Conservation (phyloP, 1,139 yeast species). For the Magnusiomyces sp. region DNA sequence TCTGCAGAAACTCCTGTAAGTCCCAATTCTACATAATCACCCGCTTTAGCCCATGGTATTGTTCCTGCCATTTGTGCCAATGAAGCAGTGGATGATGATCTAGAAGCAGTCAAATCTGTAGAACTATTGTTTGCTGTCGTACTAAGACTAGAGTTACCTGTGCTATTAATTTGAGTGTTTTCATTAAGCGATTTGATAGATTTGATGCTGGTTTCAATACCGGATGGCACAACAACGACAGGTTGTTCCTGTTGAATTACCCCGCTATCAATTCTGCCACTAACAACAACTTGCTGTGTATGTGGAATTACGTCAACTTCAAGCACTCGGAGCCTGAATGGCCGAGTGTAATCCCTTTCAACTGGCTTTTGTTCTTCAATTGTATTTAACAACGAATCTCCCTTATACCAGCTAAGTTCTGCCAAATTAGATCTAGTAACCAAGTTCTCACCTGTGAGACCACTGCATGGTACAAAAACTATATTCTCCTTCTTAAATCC, state of each 20-base stretch:
- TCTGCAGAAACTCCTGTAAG: slow-evolving; percentile 40
- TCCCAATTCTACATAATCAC: slow-evolving; percentile 59
- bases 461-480: slow-evolving; percentile 75
- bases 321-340: slow-evolving; percentile 36
- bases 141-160: too few species aligned
- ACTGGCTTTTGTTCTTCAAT: slow-evolving; percentile 30
- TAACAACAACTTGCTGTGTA: slow-evolving; percentile 37
- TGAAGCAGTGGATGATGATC: too few species aligned
- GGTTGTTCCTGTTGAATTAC: slow-evolving; percentile 70
- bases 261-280: slow-evolving; percentile 74
- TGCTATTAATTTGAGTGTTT: too few species aligned
- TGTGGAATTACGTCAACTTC: slow-evolving; percentile 32
- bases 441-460: slow-evolving; percentile 76
- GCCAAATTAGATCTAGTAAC: slow-evolving; percentile 26
- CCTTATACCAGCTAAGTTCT: slow-evolving; percentile 50
- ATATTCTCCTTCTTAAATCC: slow-evolving; percentile 49
- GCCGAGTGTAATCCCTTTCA: slow-evolving; percentile 24
- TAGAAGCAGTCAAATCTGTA: too few species aligned
- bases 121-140: too few species aligned
- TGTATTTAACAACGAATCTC: slow-evolving; percentile 54
- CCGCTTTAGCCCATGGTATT: slow-evolving; percentile 47
- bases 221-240: slow-evolving; percentile 48
- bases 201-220: slow-evolving; percentile 38
- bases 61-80: too few species aligned
- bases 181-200: slow-evolving; percentile 25